A percentile compares a stretch with the other conserved stretches of the same genome.
Conservation (phyloP, 2,329 filamentous ascomycete species). For the Colletotrichum sublineola region DNA sequence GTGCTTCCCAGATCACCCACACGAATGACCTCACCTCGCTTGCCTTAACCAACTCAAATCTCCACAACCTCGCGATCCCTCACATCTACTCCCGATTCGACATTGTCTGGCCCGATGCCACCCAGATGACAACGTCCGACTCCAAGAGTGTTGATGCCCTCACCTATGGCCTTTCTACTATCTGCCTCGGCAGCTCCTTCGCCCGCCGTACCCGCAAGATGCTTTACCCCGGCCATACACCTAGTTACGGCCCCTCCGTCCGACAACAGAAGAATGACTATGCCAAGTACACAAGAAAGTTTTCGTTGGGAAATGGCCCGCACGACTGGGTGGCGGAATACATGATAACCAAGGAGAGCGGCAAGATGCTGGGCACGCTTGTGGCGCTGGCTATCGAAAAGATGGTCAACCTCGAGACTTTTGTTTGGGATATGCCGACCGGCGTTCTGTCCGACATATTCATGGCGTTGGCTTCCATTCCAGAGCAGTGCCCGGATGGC, state of each 20-base stretch:
- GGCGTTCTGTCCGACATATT: constrained; percentile 86
- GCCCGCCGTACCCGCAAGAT: constrained; percentile 55
- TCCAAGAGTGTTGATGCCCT: constrained; percentile 83
- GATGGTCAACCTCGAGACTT: constrained; percentile 85
- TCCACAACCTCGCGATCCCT: constrained; percentile 81
- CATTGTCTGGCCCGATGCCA: constrained; percentile 85
- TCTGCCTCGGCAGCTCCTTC: constrained; percentile 75
- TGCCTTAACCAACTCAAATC: constrained; percentile 81
- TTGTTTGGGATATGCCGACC: constrained; percentile 92
- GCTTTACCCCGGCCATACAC: constrained; percentile 45
- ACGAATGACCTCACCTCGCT: constrained; percentile 86
- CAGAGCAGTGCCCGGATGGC: constrained; percentile 69
- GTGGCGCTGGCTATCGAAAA: constrained; percentile 83
- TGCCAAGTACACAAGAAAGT: constrained; percentile 83
- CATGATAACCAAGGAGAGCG: constrained; percentile 83
- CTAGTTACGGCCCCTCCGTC: constrained; percentile 36
- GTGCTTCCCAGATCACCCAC: constrained; percentile 73
- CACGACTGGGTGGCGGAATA: constrained; percentile 85
- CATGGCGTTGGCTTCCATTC: constrained; percentile 80
- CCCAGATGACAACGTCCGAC: constrained; percentile 72
- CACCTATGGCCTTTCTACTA: constrained; percentile 83
- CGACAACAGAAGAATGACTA: constrained; percentile 70
- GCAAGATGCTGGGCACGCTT: constrained; percentile 89
- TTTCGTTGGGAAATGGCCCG: constrained; percentile 87
- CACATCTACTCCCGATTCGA: constrained; percentile 89